Evolutionary conservation across 2,329 filamentous ascomycete genomes (phyloP).

Genomic region (Colletotrichum lupini): DNA sequence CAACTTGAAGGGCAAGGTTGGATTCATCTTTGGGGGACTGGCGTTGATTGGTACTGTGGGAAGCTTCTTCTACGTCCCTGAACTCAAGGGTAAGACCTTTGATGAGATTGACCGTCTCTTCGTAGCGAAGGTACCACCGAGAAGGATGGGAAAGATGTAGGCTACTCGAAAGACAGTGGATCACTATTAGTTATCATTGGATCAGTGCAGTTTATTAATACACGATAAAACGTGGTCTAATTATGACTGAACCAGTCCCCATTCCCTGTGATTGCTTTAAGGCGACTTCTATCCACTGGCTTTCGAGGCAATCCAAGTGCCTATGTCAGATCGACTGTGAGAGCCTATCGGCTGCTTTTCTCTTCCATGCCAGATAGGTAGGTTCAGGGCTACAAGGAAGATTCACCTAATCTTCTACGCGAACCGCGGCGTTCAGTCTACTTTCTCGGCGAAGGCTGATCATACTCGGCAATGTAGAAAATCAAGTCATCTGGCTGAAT

Average conservation of each 20-base stretch:
- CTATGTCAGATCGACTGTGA: background rate
- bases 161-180: background rate
- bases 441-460: background rate
- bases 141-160: slow-evolving; percentile 16
- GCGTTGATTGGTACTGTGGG: slow-evolving; percentile 37
- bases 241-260: no score
- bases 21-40: slow-evolving; percentile 38
- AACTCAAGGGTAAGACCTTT: slow-evolving; percentile 39
- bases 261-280: fast-evolving
- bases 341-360: background rate
- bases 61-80: slow-evolving; percentile 38
- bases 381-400: background rate
- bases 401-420: background rate
- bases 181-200: no score
- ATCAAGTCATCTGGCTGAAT: background rate
- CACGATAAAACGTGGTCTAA: no score
- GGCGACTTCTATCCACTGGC: background rate
- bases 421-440: background rate
- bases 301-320: background rate
- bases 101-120: slow-evolving; percentile 45
- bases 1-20: slow-evolving; percentile 46
- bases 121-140: slow-evolving; percentile 26
- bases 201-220: no score
- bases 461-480: background rate
- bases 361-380: background rate